phyloP scores from a whole-genome alignment of 768 basidiomycete species.

The Suillus paluster region DNA sequence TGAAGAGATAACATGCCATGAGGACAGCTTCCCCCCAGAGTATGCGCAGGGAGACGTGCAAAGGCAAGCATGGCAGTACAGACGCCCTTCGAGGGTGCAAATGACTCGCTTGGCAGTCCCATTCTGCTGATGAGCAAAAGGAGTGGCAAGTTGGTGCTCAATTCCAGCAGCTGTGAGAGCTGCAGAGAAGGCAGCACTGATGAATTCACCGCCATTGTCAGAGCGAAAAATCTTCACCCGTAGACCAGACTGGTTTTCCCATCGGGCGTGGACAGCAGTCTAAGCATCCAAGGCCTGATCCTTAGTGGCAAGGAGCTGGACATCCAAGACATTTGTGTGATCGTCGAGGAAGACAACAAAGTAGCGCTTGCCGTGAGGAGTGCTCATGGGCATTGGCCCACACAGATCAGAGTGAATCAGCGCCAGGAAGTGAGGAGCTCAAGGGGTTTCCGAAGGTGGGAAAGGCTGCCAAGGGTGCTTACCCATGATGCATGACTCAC shows the following conservation, averaged over 20 bases:
- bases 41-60: not conserved
- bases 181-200: accelerated
- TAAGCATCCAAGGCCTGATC: not conserved
- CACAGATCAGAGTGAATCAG: too few relatives aligned
- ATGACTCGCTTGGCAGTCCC: not conserved
- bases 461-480: not conserved
- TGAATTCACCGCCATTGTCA: not conserved
- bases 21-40: not conserved
- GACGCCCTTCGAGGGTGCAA: too few relatives aligned
- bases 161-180: accelerated
- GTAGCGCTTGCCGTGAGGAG: too few relatives aligned
- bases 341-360: too few relatives aligned
- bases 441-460: not conserved
- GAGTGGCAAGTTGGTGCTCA: not conserved
- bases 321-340: too few relatives aligned
- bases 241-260: not conserved
- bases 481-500: constrained; percentile 5
- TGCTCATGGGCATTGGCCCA: too few relatives aligned
- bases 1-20: not conserved
- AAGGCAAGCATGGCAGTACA: not conserved
- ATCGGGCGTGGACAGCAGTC: not conserved
- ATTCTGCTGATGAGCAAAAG: not conserved
- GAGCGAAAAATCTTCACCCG: not conserved
- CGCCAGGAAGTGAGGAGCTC: too few relatives aligned
- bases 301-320: too few relatives aligned